Evolutionary conservation across 2,329 filamentous ascomycete genomes (phyloP), one percentile per base, ranked within the genome.

Genomic region (Ceratocystis destructans): DNA sequence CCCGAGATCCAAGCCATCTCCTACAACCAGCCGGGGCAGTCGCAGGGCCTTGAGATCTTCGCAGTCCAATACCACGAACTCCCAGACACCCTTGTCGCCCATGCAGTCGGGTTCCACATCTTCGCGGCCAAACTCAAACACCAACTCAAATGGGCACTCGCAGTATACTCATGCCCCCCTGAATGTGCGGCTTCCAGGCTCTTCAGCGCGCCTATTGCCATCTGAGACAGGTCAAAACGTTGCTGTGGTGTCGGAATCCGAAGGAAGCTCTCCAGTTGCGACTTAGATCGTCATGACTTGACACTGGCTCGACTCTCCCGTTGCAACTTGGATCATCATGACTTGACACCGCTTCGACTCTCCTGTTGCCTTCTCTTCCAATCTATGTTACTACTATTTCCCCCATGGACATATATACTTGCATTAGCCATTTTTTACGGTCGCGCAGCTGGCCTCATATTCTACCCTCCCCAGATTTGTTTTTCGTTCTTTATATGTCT

Each of bases 91-190:
- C 17, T 15, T 15, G 22, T 59, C 53, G 1, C 15, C 37, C 2
- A 25, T n/a, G n/a, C 44, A 37, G 25, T 62, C 61, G 5, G 15
- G n/a, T 5, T 62, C 41, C 8, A 28, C 61, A 22, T 44, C 37
- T n/a, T 45, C 61, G 10, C 20, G 37, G 8, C 44, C 61, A 45
- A 62, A 37, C 3, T 62, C 53, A 7, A 33, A 59, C 31, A 28
- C 53, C 22, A 57, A 57, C 10, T 57, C 53, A 33, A 31, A 57
- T 12, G 53, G 53, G 25, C 28, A 59, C 53, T 31, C 28, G 28
- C 61, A 63, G 22, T 63, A 63, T n/a, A 63, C 61, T 17, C 61
- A 63, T 46, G 61, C 22, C 8, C 61, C 61, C 20, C 31, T 63
- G 12, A 41, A 63, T 15, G n/a, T 45, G 48, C 61, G 48, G 44